Conservation (phyloP, 495 filamentous ascomycete species). For the Annulohypoxylon stygium region DNA sequence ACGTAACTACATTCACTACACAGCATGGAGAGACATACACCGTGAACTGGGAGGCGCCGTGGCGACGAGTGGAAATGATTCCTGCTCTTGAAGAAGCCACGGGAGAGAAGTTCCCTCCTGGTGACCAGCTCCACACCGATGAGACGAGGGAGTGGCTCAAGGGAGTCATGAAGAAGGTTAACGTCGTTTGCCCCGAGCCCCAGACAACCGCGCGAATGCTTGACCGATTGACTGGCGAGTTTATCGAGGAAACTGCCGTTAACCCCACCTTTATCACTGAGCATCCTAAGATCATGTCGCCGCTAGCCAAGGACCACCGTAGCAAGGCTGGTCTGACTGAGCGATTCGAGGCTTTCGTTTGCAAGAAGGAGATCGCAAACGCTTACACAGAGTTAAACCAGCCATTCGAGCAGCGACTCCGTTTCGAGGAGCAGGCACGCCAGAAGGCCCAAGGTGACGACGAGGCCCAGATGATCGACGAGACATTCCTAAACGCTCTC, state of each 20-base stretch:
- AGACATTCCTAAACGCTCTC: slow-evolving; percentile 84
- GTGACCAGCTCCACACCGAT: slow-evolving; percentile 87
- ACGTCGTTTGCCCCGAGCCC: slow-evolving; percentile 89
- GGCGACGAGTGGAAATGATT: slow-evolving; percentile 97
- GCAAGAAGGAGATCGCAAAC: slow-evolving; percentile 96
- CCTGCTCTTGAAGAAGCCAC: slow-evolving; percentile 89
- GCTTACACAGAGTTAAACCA: slow-evolving; percentile 99
- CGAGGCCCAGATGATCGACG: slow-evolving; percentile 95
- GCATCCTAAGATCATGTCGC: slow-evolving; percentile 77
- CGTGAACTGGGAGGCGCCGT: slow-evolving; percentile 96
- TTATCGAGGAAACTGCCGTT: slow-evolving; percentile 92
- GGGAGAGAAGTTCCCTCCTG: slow-evolving; percentile 92
- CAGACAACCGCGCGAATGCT: slow-evolving; percentile 97
- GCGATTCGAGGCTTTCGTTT: slow-evolving; percentile 97
- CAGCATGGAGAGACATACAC: slow-evolving; percentile 85
- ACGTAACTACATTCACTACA: slow-evolving; percentile 83
- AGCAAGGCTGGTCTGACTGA: slow-evolving; percentile 86
- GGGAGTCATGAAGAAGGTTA: slow-evolving; percentile 85
- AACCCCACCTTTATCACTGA: slow-evolving; percentile 96
- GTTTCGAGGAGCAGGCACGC: slow-evolving; percentile 95
- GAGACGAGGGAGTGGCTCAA: slow-evolving; percentile 91
- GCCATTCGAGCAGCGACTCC: slow-evolving; percentile 91
- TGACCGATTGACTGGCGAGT: slow-evolving; percentile 95
- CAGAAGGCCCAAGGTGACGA: slow-evolving; percentile 98
- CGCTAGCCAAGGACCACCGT: slow-evolving; percentile 95